Base-by-base conservation (phyloP, 1,284 basidiomycete genomes). In the Apiotrichum brassicae region DNA sequence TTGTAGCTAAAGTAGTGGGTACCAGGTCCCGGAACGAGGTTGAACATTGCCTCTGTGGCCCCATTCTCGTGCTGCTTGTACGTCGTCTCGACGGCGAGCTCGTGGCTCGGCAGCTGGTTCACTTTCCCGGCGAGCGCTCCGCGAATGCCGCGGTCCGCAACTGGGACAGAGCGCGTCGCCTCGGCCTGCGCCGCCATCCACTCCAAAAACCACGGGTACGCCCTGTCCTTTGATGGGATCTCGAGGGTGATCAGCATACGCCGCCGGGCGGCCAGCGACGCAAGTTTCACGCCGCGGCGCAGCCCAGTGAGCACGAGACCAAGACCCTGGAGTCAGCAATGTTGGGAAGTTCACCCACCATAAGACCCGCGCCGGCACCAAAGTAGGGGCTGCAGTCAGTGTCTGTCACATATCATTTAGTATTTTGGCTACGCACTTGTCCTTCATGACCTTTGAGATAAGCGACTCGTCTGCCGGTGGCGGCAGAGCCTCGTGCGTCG, bases 201-300 rank as follows among this genome's bases (percentile, higher is more conserved):
- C 54, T 87, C 79, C 25, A 99, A 82, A 71, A 98, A 94, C 93
- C 95, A 98, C 32, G 90, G 86, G 71, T 98, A 97, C 3, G 93
- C 80, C 24, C 82, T 84, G 70, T 99, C 95, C 66, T 93, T 91
- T 63, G 93, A 97, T 44, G 89, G 90, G 60, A 99, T 92, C 75
- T 99, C 95, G 41, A 98, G 81, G 6, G 90, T 86, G 37, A 98
- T 92, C 43, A 98, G 83, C 76, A 99, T 79, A 26, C 94, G 82
- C 22, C 95, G 79, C 51, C 88, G 91, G 36, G 93, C 82, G 28
- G 86, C 79, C 4, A 80, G 82, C 6, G 85, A 80, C 18, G 83
- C 85, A 16, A 88, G 74, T 11, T 84, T 80, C 19, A 83, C 65
- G 25, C 82, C 82, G 64, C 85, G 81, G 16, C 90, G 82, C 36